These are phyloP conservation scores for Xylaria flabelliformis DNA, from an alignment of 495 filamentous ascomycete genomes.

Conservation along the genomic window DNA sequence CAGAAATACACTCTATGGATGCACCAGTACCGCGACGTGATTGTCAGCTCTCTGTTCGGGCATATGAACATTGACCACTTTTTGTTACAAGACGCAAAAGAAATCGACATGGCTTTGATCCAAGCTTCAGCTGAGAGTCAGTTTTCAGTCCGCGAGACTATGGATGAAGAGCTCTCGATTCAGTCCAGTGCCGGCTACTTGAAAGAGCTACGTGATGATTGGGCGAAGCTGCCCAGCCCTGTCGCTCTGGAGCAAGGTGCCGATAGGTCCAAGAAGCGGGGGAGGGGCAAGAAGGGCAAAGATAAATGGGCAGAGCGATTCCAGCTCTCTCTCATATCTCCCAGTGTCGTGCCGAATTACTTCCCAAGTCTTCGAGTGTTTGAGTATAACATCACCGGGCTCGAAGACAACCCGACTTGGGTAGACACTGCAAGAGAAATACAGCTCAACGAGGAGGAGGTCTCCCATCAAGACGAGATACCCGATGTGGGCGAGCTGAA, in stretches of 20 bases:
- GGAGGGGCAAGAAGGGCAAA: slow-evolving; percentile 48
- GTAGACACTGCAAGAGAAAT: slow-evolving; percentile 36
- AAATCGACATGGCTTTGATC: slow-evolving; percentile 66
- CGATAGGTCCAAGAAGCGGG: slow-evolving; percentile 41
- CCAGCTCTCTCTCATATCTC: slow-evolving; percentile 75
- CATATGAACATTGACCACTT: slow-evolving; percentile 99
- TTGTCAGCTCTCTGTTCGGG: slow-evolving; percentile 79
- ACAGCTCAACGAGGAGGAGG: slow-evolving; percentile 14
- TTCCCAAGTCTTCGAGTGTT: slow-evolving; percentile 86
- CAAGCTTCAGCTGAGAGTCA: slow-evolving; percentile 48
- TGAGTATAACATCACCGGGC: slow-evolving; percentile 90
- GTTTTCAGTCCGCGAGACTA: slow-evolving; percentile 38
- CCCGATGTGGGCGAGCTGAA: slow-evolving; percentile 32
- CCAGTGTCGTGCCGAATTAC: slow-evolving; percentile 92
- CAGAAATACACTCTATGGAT: slow-evolving; percentile 95
- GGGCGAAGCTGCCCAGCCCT: slow-evolving; percentile 76
- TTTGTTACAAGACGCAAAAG: slow-evolving; percentile 83
- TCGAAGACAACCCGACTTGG: slow-evolving; percentile 63
- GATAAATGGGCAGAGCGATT: slow-evolving; percentile 86
- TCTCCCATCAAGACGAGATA: neutral
- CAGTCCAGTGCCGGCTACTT: slow-evolving; percentile 78
- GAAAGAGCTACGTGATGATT: slow-evolving; percentile 74
- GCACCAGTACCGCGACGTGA: slow-evolving; percentile 86
- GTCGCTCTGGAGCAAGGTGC: slow-evolving; percentile 42
- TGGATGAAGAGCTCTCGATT: slow-evolving; percentile 64